Percentiles rank a stretch among this genome's conserved stretches.
These are phyloP conservation scores for Plasmodium gonderi DNA, from an alignment of 169 alveolate genomes.

Conservation along the genomic window DNA sequence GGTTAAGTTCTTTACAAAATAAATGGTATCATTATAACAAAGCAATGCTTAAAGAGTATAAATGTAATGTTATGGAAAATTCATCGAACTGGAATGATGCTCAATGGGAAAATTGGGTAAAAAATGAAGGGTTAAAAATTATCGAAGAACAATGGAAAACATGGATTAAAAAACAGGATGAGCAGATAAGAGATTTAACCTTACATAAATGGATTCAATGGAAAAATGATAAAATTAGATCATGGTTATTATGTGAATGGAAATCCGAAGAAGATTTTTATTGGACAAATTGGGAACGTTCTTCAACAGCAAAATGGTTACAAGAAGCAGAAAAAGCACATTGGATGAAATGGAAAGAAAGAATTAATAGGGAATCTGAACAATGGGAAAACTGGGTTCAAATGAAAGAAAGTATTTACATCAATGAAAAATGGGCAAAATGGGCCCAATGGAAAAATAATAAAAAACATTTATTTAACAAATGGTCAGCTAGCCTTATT, in stretches of 20 bases:
- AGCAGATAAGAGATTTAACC: background rate
- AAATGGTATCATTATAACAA: background rate
- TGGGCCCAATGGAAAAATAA: conserved; percentile 11
- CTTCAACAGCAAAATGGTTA: conserved; percentile 21
- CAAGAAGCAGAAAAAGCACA: background rate
- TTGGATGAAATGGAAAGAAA: conserved; percentile 22
- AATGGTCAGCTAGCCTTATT: conserved; percentile 9
- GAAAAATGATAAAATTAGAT: conserved; percentile 10
- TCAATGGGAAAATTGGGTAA: conserved; percentile 9
- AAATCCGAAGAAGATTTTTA: conserved; percentile 29
- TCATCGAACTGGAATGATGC: conserved; percentile 1
- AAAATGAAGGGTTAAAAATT: background rate
- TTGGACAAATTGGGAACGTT: conserved; percentile 3
- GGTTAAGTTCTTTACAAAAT: background rate
- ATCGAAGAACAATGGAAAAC: background rate
- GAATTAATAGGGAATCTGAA: conserved; percentile 14
- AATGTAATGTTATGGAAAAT: background rate
- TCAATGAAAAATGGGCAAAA: background rate
- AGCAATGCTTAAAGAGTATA: background rate
- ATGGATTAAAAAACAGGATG: background rate
- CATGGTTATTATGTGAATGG: conserved; percentile 24
- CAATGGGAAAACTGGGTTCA: conserved; percentile 21
- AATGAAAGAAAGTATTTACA: conserved; percentile 12
- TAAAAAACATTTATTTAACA: background rate
- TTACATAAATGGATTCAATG: conserved; percentile 25